Conservation (phyloP, 768 basidiomycete species). For the Cantharellus anzutake region DNA sequence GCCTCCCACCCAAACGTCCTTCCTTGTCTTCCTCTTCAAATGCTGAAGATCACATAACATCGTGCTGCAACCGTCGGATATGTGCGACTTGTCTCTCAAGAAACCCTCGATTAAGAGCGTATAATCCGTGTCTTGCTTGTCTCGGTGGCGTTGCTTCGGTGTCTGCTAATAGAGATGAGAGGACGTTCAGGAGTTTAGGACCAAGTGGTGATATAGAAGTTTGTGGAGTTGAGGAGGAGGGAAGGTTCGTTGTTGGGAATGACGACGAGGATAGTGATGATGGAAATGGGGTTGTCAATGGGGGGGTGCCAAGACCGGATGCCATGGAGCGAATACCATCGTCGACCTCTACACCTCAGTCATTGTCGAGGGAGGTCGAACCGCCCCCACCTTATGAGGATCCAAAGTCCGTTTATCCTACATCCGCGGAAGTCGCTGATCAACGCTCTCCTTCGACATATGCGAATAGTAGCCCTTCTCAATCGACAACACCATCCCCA, state of each 20-base stretch:
- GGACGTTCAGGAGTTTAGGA: conserved; percentile 1
- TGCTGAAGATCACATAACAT: too few species aligned
- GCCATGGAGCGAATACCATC: neutral
- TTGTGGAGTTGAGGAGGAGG: conserved; percentile 29
- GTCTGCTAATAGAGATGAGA: conserved; percentile 3
- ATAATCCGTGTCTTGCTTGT: conserved; percentile 56
- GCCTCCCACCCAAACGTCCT: neutral
- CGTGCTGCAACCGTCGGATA: conserved; percentile 46
- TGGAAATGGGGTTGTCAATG: conserved; percentile 2
- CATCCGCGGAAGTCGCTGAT: conserved; percentile 6
- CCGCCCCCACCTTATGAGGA: neutral
- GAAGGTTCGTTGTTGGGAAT: conserved; percentile 46
- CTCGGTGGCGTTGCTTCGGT: conserved; percentile 34
- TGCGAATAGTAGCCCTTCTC: neutral
- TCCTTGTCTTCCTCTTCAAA: conserved; percentile 18
- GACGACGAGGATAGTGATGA: conserved; percentile 33
- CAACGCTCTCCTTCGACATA: neutral
- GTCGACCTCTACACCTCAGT: neutral
- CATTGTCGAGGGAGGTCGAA: neutral
- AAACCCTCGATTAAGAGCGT: conserved; percentile 46
- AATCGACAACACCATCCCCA: neutral
- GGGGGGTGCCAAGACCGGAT: neutral
- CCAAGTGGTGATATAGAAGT: conserved; percentile 27
- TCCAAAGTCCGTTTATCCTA: neutral
- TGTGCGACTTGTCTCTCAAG: conserved; percentile 35